A percentile compares a stretch with the other conserved stretches of the same genome.
Evolutionary conservation across 495 filamentous ascomycete genomes (phyloP).

Genomic region (Penicillium soppii): DNA sequence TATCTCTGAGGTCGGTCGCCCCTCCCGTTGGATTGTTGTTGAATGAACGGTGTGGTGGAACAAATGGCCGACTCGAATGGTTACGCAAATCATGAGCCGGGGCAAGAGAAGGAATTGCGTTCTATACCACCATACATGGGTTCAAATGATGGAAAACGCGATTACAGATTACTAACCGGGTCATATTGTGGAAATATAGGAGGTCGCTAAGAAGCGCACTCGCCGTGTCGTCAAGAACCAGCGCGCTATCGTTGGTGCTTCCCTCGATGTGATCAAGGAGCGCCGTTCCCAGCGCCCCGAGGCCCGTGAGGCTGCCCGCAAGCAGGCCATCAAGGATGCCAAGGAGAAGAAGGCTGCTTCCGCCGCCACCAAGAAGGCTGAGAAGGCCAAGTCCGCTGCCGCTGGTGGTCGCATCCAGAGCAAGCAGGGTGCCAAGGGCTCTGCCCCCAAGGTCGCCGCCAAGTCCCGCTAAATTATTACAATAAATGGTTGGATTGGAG

Average conservation of each 20-base stretch:
- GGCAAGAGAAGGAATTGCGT: slow-evolving; percentile 19
- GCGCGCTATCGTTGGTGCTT: slow-evolving; percentile 98
- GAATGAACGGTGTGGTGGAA: slow-evolving; percentile 11
- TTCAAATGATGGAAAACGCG: slow-evolving; percentile 7
- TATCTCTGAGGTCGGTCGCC: slow-evolving; percentile 92
- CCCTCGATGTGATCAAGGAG: slow-evolving; percentile 99
- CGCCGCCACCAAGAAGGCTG: slow-evolving; percentile 92
- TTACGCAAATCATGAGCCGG: slow-evolving; percentile 6
- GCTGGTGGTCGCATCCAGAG: slow-evolving; percentile 77
- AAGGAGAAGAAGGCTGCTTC: slow-evolving; percentile 95
- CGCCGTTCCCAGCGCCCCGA: slow-evolving; percentile 89
- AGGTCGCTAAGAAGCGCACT: slow-evolving; percentile 98
- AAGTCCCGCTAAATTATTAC: slow-evolving; percentile 73
- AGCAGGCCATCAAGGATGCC: slow-evolving; percentile 85
- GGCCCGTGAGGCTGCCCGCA: slow-evolving; percentile 88
- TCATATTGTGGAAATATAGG: slow-evolving; percentile 55
- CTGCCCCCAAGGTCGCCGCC: slow-evolving; percentile 79
- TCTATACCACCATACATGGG: background rate
- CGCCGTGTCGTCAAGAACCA: slow-evolving; percentile 98
- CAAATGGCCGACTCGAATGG: slow-evolving; percentile 7
- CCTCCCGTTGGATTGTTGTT: slow-evolving; percentile 26
- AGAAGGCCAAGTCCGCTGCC: slow-evolving; percentile 95
- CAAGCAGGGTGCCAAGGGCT: slow-evolving; percentile 97
- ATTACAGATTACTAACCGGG: slow-evolving; percentile 41
- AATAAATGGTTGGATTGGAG: slow-evolving; percentile 28